A percentile compares a stretch with the other conserved stretches of the same genome.
These are phyloP conservation scores for Endocalyx cinctus DNA, from an alignment of 2,329 filamentous ascomycete species.

Conservation along the genomic window DNA sequence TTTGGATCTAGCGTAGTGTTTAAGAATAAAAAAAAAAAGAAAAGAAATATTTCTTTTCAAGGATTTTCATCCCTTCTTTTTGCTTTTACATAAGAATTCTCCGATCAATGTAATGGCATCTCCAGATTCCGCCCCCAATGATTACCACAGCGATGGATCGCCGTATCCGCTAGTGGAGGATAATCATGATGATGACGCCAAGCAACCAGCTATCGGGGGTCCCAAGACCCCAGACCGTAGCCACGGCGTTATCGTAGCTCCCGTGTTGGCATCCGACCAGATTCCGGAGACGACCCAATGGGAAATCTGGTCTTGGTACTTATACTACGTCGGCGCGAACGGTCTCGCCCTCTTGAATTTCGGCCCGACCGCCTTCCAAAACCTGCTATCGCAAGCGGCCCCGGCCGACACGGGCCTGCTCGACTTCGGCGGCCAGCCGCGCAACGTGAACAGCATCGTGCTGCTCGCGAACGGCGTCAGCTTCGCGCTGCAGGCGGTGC, in stretches of 20 bases:
- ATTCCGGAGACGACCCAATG: slow-evolving; percentile 36
- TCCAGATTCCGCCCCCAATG: too few relatives aligned
- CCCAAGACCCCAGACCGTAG: slow-evolving; percentile 2
- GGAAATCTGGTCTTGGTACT: slow-evolving; percentile 56
- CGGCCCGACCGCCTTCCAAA: slow-evolving; percentile 60
- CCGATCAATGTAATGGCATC: too few relatives aligned
- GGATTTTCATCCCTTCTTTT: too few relatives aligned
- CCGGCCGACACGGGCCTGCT: slow-evolving; percentile 47
- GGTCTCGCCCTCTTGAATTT: slow-evolving; percentile 61
- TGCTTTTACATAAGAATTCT: too few relatives aligned
- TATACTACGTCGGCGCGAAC: slow-evolving; percentile 64
- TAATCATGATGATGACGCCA: too few relatives aligned
- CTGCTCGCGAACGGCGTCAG: slow-evolving; percentile 62
- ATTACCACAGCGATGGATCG: too few relatives aligned
- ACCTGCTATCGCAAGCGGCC: slow-evolving; percentile 57
- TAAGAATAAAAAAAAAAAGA: too few relatives aligned
- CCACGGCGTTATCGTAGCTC: slow-evolving; percentile 10
- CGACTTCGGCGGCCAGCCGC: slow-evolving; percentile 48
- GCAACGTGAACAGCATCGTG: slow-evolving; percentile 62
- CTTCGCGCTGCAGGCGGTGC: slow-evolving; percentile 60
- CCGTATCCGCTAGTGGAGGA: too few relatives aligned
- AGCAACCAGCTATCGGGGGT: slow-evolving; percentile 1
- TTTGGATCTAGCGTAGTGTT: too few relatives aligned
- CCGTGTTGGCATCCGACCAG: slow-evolving; percentile 12
- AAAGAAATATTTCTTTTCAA: too few relatives aligned